These are phyloP conservation scores for Lyophyllum atratum DNA, from an alignment of 768 basidiomycete species.

Conservation along the genomic window DNA sequence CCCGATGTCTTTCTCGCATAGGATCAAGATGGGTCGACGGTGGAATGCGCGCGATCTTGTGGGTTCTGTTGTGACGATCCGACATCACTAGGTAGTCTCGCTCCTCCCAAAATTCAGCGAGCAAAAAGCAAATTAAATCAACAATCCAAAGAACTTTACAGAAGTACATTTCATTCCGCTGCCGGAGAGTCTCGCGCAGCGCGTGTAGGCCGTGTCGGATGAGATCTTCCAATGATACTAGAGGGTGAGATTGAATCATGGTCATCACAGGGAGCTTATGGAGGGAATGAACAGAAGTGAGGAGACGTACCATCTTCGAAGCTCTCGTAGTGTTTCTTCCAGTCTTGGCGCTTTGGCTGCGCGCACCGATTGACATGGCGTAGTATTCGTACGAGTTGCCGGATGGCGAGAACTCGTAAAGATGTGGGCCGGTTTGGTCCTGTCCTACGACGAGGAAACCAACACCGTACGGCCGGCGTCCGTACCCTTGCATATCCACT, in stretches of 20 bases:
- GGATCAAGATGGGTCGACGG: no score
- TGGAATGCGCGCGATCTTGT: no score
- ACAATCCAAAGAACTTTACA: not conserved
- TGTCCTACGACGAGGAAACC: conserved; percentile 97
- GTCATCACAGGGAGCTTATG: no score
- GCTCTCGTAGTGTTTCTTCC: conserved; percentile 90
- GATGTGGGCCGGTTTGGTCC: conserved; percentile 95
- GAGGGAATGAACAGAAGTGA: not conserved
- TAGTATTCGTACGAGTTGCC: conserved; percentile 98
- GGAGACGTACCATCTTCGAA: conserved; percentile 82
- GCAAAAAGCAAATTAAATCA: not conserved
- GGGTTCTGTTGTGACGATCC: no score
- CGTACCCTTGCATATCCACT: conserved; percentile 98
- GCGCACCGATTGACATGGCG: conserved; percentile 97
- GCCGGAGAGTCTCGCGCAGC: conserved; percentile 94
- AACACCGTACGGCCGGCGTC: conserved; percentile 95
- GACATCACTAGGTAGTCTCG: no score
- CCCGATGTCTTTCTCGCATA: no score
- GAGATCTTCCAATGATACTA: conserved; percentile 86
- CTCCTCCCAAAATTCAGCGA: not conserved
- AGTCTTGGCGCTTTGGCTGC: conserved; percentile 98
- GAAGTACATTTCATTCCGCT: conserved; percentile 65
- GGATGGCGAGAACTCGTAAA: conserved; percentile 97
- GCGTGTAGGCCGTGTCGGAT: conserved; percentile 94
- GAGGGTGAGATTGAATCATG: conserved; percentile 1